These are phyloP conservation scores for Dendryphion nanum DNA, from an alignment of 2,329 filamentous ascomycete genomes.

Conservation along the genomic window DNA sequence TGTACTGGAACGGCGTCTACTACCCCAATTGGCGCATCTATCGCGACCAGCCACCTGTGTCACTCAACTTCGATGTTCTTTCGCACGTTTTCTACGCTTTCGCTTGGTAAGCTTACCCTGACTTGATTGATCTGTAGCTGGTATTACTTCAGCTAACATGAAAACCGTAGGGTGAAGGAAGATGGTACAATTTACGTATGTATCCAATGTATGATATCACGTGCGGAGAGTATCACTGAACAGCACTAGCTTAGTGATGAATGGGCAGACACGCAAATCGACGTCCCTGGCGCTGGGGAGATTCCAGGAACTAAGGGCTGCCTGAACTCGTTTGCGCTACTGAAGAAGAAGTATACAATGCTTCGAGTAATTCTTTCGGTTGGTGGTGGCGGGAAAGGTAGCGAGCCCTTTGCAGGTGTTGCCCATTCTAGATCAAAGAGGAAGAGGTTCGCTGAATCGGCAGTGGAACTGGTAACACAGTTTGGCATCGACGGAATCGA, in stretches of 20 bases:
- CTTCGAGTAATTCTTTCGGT: conserved; percentile 76
- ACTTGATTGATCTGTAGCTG: not conserved
- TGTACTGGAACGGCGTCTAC: conserved; percentile 70
- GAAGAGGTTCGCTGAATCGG: conserved; percentile 69
- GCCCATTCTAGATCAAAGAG: conserved; percentile 60
- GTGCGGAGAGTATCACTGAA: conserved; percentile 13
- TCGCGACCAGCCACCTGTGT: conserved; percentile 68
- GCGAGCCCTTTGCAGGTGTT: conserved; percentile 65
- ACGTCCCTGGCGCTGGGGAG: conserved; percentile 61
- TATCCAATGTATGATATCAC: conserved; percentile 24
- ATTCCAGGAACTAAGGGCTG: conserved; percentile 47
- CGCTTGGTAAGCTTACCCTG: conserved; percentile 52
- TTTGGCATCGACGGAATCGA: conserved; percentile 75
- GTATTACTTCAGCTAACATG: conserved; percentile 7
- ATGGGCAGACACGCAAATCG: conserved; percentile 70
- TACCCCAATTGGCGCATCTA: conserved; percentile 80
- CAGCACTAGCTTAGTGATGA: conserved; percentile 68
- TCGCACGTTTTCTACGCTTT: conserved; percentile 83
- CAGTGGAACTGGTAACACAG: conserved; percentile 64
- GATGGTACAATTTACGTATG: conserved; percentile 75
- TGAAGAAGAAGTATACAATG: conserved; percentile 69
- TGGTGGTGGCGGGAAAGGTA: conserved; percentile 68
- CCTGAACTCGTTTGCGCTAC: conserved; percentile 68
- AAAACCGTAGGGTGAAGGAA: conserved; percentile 58
- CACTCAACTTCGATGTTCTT: conserved; percentile 72